Conservation (phyloP, 2,329 filamentous ascomycete genomes). For the Drechmeria coniospora region DNA sequence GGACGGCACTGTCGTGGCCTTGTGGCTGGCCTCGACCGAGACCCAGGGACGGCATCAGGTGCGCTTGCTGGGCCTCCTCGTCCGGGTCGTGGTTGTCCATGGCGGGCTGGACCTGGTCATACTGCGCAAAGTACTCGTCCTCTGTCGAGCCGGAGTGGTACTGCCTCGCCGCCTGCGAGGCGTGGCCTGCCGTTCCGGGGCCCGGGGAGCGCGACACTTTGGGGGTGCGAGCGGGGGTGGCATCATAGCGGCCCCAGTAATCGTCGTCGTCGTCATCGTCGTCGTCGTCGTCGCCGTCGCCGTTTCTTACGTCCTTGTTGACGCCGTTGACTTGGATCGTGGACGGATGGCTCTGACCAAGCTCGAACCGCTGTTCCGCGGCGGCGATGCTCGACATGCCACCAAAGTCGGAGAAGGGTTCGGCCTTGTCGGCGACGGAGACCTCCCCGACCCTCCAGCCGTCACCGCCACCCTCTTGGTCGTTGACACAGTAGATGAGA, state of each 20-base stretch:
- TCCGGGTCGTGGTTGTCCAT: slow-evolving; percentile 74
- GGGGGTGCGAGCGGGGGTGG: slow-evolving; percentile 50
- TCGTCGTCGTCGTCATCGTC: slow-evolving; percentile 50
- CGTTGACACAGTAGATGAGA: slow-evolving; percentile 54
- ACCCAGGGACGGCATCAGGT: slow-evolving; percentile 18
- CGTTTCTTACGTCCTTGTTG: slow-evolving; percentile 2
- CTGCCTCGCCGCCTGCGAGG: slow-evolving; percentile 3
- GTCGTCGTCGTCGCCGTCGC: slow-evolving; percentile 4
- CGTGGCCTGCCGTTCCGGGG: slow-evolving; percentile 26
- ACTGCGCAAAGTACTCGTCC: slow-evolving; percentile 61
- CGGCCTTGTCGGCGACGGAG: slow-evolving; percentile 38
- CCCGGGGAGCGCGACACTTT: slow-evolving; percentile 47
- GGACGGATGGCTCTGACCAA: slow-evolving; percentile 15
- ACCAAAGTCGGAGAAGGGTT: slow-evolving; percentile 38
- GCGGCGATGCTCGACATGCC: slow-evolving; percentile 36
- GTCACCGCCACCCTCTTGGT: slow-evolving; percentile 42
- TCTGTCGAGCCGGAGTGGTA: slow-evolving; percentile 28
- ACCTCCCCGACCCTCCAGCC: slow-evolving; percentile 64
- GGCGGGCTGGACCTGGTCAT: slow-evolving; percentile 63
- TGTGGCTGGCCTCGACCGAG: slow-evolving; percentile 5
- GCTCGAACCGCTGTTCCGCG: slow-evolving; percentile 42
- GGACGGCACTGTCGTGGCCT: slow-evolving; percentile 12
- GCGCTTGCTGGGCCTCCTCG: slow-evolving; percentile 32
- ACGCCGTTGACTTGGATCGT: slow-evolving; percentile 5
- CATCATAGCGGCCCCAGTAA: slow-evolving; percentile 69